These are phyloP conservation scores for Lagenidium giganteum DNA, from an alignment of 352 stramenopile genomes.

Conservation along the genomic window DNA sequence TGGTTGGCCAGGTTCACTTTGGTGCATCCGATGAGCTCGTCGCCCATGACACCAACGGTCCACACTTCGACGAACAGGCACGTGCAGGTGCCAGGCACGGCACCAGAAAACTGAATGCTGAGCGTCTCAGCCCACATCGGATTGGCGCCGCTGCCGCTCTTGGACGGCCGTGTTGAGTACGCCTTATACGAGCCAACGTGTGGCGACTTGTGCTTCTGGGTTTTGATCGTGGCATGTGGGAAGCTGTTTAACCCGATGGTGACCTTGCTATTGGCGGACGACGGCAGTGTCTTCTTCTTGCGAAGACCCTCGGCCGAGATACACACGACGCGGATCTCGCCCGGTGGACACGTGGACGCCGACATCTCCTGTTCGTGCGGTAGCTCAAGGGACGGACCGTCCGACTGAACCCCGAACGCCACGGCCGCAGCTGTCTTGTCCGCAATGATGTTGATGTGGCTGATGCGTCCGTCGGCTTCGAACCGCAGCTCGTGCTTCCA, in stretches of 20 bases:
- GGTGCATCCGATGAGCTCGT: slow-evolving; percentile 68
- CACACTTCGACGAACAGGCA: slow-evolving; percentile 76
- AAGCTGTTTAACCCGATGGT: slow-evolving; percentile 70
- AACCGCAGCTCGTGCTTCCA: slow-evolving; percentile 84
- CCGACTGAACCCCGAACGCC: slow-evolving; percentile 61
- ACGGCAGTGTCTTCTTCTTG: slow-evolving; percentile 41
- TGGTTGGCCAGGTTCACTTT: slow-evolving; percentile 79
- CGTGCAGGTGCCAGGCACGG: slow-evolving; percentile 67
- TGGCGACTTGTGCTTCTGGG: slow-evolving; percentile 26
- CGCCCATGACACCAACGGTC: slow-evolving; percentile 67
- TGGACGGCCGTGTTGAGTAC: slow-evolving; percentile 60
- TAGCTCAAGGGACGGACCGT: slow-evolving; percentile 48
- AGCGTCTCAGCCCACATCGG: slow-evolving; percentile 80
- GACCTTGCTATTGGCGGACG: slow-evolving; percentile 44
- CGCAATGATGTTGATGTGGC: slow-evolving; percentile 82
- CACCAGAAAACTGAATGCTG: slow-evolving; percentile 67
- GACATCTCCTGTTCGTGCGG: slow-evolving; percentile 59
- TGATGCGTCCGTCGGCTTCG: slow-evolving; percentile 71
- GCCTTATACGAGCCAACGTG: slow-evolving; percentile 52
- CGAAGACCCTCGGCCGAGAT: slow-evolving; percentile 55
- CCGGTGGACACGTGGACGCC: slow-evolving; percentile 60
- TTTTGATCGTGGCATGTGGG: slow-evolving; percentile 56
- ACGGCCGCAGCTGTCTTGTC: slow-evolving; percentile 75
- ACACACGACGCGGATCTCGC: slow-evolving; percentile 78
- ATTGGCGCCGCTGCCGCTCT: slow-evolving; percentile 36